Evolutionary conservation across 129 eudicot genomes (phyloP).

Genomic region (Ambrosia artemisiifolia): DNA sequence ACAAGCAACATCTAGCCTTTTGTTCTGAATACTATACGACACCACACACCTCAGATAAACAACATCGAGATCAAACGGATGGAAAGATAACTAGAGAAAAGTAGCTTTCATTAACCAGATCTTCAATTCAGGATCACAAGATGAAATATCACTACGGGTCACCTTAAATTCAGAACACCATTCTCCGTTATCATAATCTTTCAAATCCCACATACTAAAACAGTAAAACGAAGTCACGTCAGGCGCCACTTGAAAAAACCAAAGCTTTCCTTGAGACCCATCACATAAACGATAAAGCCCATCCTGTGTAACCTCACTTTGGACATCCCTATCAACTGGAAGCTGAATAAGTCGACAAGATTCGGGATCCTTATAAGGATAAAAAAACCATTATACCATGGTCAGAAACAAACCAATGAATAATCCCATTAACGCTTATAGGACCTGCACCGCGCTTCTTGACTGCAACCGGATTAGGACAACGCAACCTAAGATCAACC

Average conservation of each 20-base stretch:
- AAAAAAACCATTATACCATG: constrained; percentile 40
- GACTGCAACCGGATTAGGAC: constrained; percentile 26
- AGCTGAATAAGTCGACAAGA: constrained; percentile 30
- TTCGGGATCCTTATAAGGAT: constrained; percentile 29
- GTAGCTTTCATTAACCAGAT: constrained; percentile 19
- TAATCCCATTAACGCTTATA: constrained; percentile 28
- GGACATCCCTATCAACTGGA: constrained; percentile 32
- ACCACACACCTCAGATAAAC: constrained; percentile 47
- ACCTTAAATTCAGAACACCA: constrained; percentile 32
- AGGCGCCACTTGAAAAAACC: constrained; percentile 41
- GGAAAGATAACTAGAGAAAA: constrained; percentile 42
- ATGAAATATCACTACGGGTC: constrained; percentile 41
- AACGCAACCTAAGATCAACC: constrained; percentile 28
- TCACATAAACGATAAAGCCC: constrained; percentile 40
- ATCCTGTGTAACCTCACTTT: constrained; percentile 27
- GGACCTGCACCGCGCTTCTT: constrained; percentile 47
- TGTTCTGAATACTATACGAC: constrained; percentile 25
- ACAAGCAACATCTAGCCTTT: constrained; percentile 18
- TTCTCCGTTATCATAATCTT: constrained; percentile 41
- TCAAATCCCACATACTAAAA: constrained; percentile 51
- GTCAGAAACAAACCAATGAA: constrained; percentile 43
- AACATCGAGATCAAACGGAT: constrained; percentile 36
- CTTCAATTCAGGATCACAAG: neutral
- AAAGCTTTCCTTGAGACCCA: constrained; percentile 29
- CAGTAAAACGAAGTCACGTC: constrained; percentile 16